Base-by-base conservation (phyloP, 129 eudicot species). In the Tanacetum coccineum region DNA sequence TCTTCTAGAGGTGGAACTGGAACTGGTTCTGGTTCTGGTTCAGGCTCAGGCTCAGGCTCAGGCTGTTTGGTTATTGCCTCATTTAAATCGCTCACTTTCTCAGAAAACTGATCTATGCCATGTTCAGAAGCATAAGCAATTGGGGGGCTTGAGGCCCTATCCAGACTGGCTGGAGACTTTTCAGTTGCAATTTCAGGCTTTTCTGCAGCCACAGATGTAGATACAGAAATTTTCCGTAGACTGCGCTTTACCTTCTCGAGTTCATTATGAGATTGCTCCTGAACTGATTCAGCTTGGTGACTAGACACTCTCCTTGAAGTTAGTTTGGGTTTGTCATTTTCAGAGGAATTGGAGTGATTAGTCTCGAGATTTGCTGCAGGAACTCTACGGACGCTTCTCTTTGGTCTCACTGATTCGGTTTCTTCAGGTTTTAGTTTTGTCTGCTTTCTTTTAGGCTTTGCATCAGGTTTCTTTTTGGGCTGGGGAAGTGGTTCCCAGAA, bases 191-290 rank as follows among this genome's bases (percentile, higher is more conserved):
- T 66, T 72, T 83, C 90, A 22, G 82, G 42, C 32, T 75, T 77
- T 42, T 78, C 85, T 48, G 83, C 26, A 60, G 67, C 61, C 55
- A 36, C 22, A 9, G 70, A 52, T 28, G 79, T 64, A 4, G 88
- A 44, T 36, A 77, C 69, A 18, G 90, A 77, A 61, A 90, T 79
- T 78, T 87, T 90, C 62, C 89, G 74, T 54, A 90, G 74, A 71
- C 58, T 90, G 47, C 79, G 88, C 56, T 90, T 90, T 8, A 87
- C 95, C 74, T 81, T 90, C 70, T 87, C 97, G 28, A 90, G 91
- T 82, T 90, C 97, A 76, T 19, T 84, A 58, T 80, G 83, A 48
- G 95, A 81, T 19, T 79, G 89, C 42, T 90, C 91, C 32, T 76
- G 87, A 50, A 49, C 77, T 17, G 74, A 13, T 63, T 87, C 95